Conservation (phyloP, 139 green algal genomes). For the Chlorella sp. region DNA sequence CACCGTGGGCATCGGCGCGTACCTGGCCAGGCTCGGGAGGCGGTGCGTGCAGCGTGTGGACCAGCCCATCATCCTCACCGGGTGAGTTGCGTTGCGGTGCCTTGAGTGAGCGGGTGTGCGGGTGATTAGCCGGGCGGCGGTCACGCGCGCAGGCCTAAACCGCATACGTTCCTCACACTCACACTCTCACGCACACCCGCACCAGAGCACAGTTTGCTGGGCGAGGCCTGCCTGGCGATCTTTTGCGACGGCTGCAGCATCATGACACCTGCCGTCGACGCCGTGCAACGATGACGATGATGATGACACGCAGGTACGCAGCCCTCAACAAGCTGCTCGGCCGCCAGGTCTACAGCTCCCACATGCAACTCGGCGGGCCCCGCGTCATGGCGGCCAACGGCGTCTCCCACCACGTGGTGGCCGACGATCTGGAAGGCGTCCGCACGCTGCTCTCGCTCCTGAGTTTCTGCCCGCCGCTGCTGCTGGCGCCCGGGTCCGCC, state of each 20-base stretch:
- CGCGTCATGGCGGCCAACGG: constrained; percentile 93
- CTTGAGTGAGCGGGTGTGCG: no score
- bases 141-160: no score
- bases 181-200: background rate
- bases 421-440: constrained; percentile 86
- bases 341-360: constrained; percentile 83
- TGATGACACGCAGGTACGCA: constrained; percentile 57
- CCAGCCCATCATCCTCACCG: constrained; percentile 98
- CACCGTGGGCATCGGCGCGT: constrained; percentile 97
- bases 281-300: no score
- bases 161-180: no score
- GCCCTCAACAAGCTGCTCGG: constrained; percentile 99
- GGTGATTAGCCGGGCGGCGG: no score
- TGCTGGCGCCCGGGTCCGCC: constrained; percentile 13
- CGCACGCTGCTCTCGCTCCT: constrained; percentile 45
- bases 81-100: constrained; percentile 20
- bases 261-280: no score
- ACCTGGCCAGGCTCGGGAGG: constrained; percentile 92
- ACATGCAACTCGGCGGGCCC: constrained; percentile 94
- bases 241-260: no score
- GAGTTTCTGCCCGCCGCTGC: constrained; percentile 56
- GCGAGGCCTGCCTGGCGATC: no score
- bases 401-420: constrained; percentile 87
- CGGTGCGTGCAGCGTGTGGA: constrained; percentile 82
- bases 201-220: no score